Base-by-base conservation (phyloP, 2,329 filamentous ascomycete species). In the Neonectria ditissima region DNA sequence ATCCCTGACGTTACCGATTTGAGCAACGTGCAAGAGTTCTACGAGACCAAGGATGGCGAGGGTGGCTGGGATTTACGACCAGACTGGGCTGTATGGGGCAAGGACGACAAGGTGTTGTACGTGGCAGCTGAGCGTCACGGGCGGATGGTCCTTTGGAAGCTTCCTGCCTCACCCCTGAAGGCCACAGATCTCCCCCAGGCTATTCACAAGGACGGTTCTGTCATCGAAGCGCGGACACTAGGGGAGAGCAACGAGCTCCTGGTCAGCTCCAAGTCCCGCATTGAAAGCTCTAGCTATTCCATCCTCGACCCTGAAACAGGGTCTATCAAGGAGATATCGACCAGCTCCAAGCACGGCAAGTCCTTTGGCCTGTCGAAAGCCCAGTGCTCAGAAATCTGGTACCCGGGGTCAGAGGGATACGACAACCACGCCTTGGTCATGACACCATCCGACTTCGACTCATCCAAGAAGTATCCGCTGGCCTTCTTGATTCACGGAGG, bases 401-500 rank as follows among this genome's bases (percentile, higher is more conserved):
- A 87, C 72, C 80, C 84, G 20, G 91, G 91, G 30, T 87, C 87
- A 5, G 87, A 85, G 26, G 82, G 82, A 41, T 90, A 91, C 65
- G 79, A 87, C 34, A 86, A 92, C n/a, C 91, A 93, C 69, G 89
- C 91, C 0, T 87, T 91, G 74, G 86, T 81, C 43, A 80, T 93
- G 69, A 88, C 86, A 62, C 91, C 89, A 0, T 89, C 88, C 0
- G 68, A 85, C 70, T 97, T 95, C 74, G 85, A 92, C 73, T 78
- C 84, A 9, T 82, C 78, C 18, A 91, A 93, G 77, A 93, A 87
- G 67, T 97, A 95, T 73, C 93, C 93, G 0, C 82, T 97, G 5
- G 88, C 91, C 2, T 90, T 94, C 74, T 81, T 94, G 44, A 92
- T 97, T 66, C 93, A 97, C 73, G 93, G 93, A 58, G 93, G 93